Evolutionary conservation across 78 protist genomes (phyloP), one percentile per base, ranked within the genome.

Genomic region (Mastigamoeba balamuthi): DNA sequence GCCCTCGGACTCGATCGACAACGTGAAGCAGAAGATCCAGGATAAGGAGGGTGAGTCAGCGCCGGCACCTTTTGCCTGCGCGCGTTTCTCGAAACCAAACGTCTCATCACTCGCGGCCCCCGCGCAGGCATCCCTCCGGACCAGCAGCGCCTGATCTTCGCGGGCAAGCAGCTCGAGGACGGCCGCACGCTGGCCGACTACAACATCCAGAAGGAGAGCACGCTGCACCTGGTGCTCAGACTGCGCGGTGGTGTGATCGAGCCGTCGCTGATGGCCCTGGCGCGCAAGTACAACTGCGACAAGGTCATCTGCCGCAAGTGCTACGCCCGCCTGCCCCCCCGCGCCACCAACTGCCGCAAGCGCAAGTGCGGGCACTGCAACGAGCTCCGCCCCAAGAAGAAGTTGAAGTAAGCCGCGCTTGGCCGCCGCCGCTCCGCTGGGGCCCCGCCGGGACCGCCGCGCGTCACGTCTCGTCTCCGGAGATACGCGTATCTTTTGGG

Each of bases 321-420:
- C 94, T 98, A 98, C 78, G 98, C 99, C 25, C 91, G 99, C 67
- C 94, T 96, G 30, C 98, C 91, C 74, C 91, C 92, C 33, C 96
- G 99, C 65, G 99, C 99, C 48, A 69, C 52, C 76, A 94, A 94
- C 95, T 98, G 99, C 97, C 89, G 99, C 76, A 95, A 95, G 94
- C 93, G 94, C 95, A 94, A 94, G 93, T 98, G 99, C 87, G 99
- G 99, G 2, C 98, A 95, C 97, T 86, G 95, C 92, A 93, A 68
- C 89, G 52, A 89, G 74, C 92, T 98, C 68, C 96, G 99, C 86
- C 91, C 91, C 81, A 97, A 97, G 98, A 98, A 98, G 99, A 95
- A 97, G 95, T 74, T 96, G 41, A 95, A 98, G 88, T 95, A 95
- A 92, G 48, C 76, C n/a, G n/a, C n/a, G n/a, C n/a, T n/a, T n/a